A percentile compares a stretch with the other conserved stretches of the same genome.
phyloP scores from a whole-genome alignment of 2,329 filamentous ascomycete species.

The Boeremia lycopersici region DNA sequence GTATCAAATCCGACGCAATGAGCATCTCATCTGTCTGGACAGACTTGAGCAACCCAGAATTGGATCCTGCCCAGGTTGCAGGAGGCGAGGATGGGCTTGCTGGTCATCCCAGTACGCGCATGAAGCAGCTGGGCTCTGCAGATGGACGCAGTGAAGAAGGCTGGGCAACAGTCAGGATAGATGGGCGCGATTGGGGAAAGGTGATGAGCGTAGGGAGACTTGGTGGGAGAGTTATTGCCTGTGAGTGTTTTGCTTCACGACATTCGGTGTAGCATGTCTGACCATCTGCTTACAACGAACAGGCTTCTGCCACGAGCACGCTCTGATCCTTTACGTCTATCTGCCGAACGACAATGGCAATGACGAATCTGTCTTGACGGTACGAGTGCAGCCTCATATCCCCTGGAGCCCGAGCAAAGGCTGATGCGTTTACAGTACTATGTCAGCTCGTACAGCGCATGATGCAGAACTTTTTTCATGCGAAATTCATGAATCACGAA shows the following conservation, averaged over 20 bases:
- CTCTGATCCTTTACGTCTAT: conserved; percentile 83
- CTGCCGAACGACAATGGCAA: conserved; percentile 72
- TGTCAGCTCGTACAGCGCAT: conserved; percentile 61
- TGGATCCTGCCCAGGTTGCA: conserved; percentile 77
- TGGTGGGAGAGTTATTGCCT: conserved; percentile 91
- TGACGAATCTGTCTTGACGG: conserved; percentile 77
- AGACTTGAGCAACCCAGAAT: conserved; percentile 81
- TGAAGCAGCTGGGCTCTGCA: conserved; percentile 64
- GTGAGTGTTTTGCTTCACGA: conserved; percentile 53
- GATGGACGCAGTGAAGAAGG: conserved; percentile 74
- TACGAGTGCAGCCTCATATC: conserved; percentile 46
- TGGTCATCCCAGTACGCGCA: conserved; percentile 81
- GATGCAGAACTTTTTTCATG: neutral
- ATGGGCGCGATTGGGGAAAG: conserved; percentile 91
- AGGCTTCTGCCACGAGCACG: conserved; percentile 78
- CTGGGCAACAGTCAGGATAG: conserved; percentile 89
- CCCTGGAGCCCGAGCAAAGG: neutral
- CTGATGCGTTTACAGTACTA: conserved; percentile 56
- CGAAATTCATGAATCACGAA: conserved; percentile 11
- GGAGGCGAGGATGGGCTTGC: conserved; percentile 69
- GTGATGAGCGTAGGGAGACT: conserved; percentile 92
- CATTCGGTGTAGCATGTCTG: neutral
- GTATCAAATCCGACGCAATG: conserved; percentile 81
- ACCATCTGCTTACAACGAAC: conserved; percentile 20
- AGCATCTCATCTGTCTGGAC: conserved; percentile 87